Percentiles rank a stretch among this genome's conserved stretches.
Evolutionary conservation across 768 basidiomycete genomes (phyloP).

Genomic region (Rhodocollybia butyracea): DNA sequence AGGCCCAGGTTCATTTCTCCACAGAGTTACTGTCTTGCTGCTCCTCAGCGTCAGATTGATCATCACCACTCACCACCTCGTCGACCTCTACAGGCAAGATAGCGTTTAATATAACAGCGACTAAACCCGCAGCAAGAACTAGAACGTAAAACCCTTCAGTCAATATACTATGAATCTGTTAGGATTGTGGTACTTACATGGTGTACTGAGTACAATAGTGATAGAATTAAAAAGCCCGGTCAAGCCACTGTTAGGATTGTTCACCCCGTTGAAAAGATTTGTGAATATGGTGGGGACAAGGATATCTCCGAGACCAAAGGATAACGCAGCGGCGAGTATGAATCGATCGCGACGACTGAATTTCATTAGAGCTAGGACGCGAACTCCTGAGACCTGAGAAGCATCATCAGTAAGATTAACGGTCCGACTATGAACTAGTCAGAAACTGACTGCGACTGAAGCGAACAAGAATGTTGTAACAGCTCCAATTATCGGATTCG

Average conservation of each 20-base stretch:
- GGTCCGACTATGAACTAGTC: not conserved
- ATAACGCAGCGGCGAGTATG: slow-evolving; percentile 64
- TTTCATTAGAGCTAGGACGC: slow-evolving; percentile 57
- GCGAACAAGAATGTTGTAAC: slow-evolving; percentile 88
- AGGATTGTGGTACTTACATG: slow-evolving; percentile 50
- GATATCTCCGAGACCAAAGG: slow-evolving; percentile 70
- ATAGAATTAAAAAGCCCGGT: slow-evolving; percentile 74
- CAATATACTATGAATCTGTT: not conserved
- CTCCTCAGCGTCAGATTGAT: no score
- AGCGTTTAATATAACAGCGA: slow-evolving; percentile 56
- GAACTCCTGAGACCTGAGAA: slow-evolving; percentile 47
- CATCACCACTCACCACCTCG: no score
- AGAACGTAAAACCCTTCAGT: not conserved
- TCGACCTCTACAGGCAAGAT: no score
- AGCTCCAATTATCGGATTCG: slow-evolving; percentile 77
- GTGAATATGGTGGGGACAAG: slow-evolving; percentile 64
- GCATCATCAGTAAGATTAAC: not conserved
- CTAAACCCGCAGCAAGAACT: slow-evolving; percentile 55
- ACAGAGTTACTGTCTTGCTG: no score
- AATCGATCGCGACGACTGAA: slow-evolving; percentile 69
- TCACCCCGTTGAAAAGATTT: slow-evolving; percentile 65
- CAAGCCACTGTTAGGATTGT: slow-evolving; percentile 50
- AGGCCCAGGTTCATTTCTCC: no score
- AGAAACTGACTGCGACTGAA: slow-evolving; percentile 47
- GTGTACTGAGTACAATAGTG: slow-evolving; percentile 76